These are phyloP conservation scores for Solanum okadae DNA, from an alignment of 257 asterid species.

Conservation along the genomic window DNA sequence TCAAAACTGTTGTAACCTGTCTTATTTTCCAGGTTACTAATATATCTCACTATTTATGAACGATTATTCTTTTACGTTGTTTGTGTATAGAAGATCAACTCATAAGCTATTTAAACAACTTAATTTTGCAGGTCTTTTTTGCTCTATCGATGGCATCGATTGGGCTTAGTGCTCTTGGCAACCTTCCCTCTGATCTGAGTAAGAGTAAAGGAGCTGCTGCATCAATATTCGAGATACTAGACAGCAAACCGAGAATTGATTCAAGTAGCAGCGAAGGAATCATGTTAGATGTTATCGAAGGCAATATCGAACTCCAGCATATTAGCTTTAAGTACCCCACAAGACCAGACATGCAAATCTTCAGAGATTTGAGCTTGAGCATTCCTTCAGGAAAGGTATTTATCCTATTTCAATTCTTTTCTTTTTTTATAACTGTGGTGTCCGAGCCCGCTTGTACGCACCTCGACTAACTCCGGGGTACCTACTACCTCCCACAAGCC, in stretches of 20 bases:
- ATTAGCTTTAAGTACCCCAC: conserved; percentile 54
- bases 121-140: conserved; percentile 33
- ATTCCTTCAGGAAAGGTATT: conserved; percentile 45
- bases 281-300: conserved; percentile 27
- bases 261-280: conserved; percentile 30
- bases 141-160: conserved; percentile 49
- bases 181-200: conserved; percentile 56
- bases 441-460: not conserved
- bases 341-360: conserved; percentile 52
- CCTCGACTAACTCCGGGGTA: not conserved
- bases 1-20: not conserved
- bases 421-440: not conserved
- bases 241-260: conserved; percentile 38
- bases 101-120: not conserved
- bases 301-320: conserved; percentile 43
- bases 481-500: not conserved
- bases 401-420: not conserved
- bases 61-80: not conserved
- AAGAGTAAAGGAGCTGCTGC: conserved; percentile 47
- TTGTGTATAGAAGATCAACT: not conserved
- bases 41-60: not conserved
- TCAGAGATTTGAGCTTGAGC: conserved; percentile 42
- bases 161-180: conserved; percentile 51
- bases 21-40: not conserved
- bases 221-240: conserved; percentile 48